Conservation (phyloP, 495 filamentous ascomycete genomes). For the Penicilliopsis zonata region DNA sequence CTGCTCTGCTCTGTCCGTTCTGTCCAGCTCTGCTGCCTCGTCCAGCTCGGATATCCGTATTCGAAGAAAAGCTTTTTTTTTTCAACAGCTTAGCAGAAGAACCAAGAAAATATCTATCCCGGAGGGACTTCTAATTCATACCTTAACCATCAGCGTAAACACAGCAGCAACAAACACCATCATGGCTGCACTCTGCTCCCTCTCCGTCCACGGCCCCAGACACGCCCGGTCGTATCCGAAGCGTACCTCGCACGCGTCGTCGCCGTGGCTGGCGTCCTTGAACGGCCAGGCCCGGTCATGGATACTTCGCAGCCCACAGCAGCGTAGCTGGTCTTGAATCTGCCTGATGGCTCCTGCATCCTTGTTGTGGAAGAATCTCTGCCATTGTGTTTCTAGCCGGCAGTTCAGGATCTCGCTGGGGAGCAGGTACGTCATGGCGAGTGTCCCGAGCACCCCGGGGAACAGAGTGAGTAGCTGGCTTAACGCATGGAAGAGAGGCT, state of each 20-base stretch:
- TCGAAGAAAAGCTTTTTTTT: background rate
- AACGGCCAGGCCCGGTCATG: constrained; percentile 51
- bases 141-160: constrained; percentile 11
- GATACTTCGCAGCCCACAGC: constrained; percentile 48
- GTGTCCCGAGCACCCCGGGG: constrained; percentile 16
- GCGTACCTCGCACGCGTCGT: constrained; percentile 18
- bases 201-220: constrained; percentile 13
- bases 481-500: background rate
- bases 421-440: constrained; percentile 39
- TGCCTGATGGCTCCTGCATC: constrained; percentile 36
- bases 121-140: constrained; percentile 1
- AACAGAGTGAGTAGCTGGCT: constrained; percentile 1
- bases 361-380: constrained; percentile 31
- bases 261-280: constrained; percentile 17
- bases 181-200: constrained; percentile 11
- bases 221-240: constrained; percentile 17
- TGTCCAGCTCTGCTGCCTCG: background rate
- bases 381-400: constrained; percentile 42
- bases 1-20: too few relatives aligned
- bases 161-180: constrained; percentile 17
- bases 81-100: background rate
- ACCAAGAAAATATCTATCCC: too few relatives aligned
- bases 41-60: background rate
- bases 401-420: constrained; percentile 36
- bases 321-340: constrained; percentile 53